phyloP scores from a whole-genome alignment of 2,329 filamentous ascomycete genomes.

The Exophiala spinifera region DNA sequence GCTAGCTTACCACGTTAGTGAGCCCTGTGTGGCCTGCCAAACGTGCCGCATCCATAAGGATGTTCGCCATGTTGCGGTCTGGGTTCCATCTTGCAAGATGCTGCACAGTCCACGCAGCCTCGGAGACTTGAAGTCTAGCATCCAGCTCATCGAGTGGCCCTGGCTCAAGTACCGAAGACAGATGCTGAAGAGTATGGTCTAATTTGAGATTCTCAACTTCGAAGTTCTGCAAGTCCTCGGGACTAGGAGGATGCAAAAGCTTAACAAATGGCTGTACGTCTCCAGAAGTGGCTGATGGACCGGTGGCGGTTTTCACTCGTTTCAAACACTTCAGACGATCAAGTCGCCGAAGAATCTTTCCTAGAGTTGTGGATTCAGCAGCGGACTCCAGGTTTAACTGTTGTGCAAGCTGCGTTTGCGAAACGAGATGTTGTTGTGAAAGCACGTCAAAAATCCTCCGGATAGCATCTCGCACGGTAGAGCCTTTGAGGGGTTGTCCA shows the following conservation, averaged over 20 bases:
- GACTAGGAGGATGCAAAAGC: conserved; percentile 41
- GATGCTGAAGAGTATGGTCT: conserved; percentile 9
- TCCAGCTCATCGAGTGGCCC: conserved; percentile 10
- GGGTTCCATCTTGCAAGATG: conserved; percentile 55
- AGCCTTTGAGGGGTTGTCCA: conserved; percentile 1
- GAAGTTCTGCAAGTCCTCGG: conserved; percentile 41
- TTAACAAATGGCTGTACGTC: conserved; percentile 43
- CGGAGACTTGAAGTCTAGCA: conserved; percentile 24
- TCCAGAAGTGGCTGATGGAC: conserved; percentile 37
- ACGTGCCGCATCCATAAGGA: conserved; percentile 50
- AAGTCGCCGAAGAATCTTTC: conserved; percentile 43
- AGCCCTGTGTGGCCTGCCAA: conserved; percentile 48
- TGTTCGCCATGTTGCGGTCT: conserved; percentile 51
- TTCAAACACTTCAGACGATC: conserved; percentile 46
- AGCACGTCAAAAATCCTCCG: conserved; percentile 22
- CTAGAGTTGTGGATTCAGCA: conserved; percentile 33
- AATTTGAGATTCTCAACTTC: conserved; percentile 30
- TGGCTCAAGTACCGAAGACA: conserved; percentile 19
- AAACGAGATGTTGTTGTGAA: conserved; percentile 9
- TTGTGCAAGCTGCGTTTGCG: conserved; percentile 16
- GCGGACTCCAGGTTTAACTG: conserved; percentile 11
- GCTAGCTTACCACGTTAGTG: conserved; percentile 43
- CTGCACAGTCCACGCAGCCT: conserved; percentile 27
- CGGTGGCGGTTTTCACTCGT: conserved; percentile 42
- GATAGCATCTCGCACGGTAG: conserved; percentile 19